Conservation (phyloP, 495 filamentous ascomycete species). For the Glutinoglossum americanum region DNA sequence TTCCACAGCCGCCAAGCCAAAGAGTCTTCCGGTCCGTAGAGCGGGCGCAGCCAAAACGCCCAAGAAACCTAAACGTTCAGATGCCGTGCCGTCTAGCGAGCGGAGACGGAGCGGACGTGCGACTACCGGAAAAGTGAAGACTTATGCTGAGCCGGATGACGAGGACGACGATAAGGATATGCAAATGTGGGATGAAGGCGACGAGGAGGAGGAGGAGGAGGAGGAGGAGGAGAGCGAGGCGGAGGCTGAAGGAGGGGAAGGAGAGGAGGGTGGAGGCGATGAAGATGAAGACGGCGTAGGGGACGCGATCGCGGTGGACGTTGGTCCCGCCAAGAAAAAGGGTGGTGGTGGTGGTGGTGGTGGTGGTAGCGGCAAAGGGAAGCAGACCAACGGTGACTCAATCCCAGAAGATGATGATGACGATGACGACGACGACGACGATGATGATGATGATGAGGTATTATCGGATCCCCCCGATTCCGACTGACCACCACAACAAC, state of each 20-base stretch:
- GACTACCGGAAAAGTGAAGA: slow-evolving; percentile 15
- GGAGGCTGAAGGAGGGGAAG: not conserved
- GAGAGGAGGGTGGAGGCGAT: slow-evolving; percentile 9
- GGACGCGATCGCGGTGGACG: not conserved
- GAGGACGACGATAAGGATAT: slow-evolving; percentile 28
- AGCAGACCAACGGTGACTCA: not conserved
- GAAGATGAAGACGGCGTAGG: not conserved
- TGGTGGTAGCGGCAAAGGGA: too few species aligned
- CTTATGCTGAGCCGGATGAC: slow-evolving; percentile 34
- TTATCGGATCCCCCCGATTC: not conserved
- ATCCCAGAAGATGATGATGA: too few species aligned
- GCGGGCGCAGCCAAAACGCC: not conserved
- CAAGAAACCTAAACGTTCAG: slow-evolving; percentile 12
- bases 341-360: not conserved
- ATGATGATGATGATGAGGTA: not conserved
- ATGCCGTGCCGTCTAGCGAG: slow-evolving; percentile 16
- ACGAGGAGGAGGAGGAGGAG: slow-evolving; percentile 4
- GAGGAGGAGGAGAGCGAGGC: slow-evolving; percentile 4
- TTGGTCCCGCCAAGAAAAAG: not conserved
- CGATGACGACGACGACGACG: not conserved
- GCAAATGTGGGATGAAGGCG: slow-evolving; percentile 19
- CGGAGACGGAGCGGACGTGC: slow-evolving; percentile 21
- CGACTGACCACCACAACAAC: not conserved
- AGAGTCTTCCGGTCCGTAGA: slow-evolving; percentile 5
- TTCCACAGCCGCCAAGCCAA: slow-evolving; percentile 19